Evolutionary conservation across 2,329 filamentous ascomycete genomes (phyloP).

Genomic region (Fusarium foetens): DNA sequence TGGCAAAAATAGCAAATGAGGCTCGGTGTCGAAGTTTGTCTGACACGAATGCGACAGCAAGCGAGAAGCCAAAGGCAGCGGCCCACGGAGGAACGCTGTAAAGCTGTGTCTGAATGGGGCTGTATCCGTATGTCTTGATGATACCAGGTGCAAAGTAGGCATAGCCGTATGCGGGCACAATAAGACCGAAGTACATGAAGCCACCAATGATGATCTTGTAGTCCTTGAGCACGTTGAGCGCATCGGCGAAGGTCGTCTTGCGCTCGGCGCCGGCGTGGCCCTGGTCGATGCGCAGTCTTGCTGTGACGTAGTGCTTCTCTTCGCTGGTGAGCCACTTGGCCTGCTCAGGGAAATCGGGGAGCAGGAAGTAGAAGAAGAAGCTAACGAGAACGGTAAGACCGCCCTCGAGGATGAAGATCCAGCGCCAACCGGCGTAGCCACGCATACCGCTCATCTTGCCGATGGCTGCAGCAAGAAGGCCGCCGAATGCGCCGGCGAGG

Average conservation of each 20-base stretch:
- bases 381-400: slow-evolving; percentile 69
- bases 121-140: slow-evolving; percentile 73
- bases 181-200: slow-evolving; percentile 83
- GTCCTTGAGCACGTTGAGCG: slow-evolving; percentile 74
- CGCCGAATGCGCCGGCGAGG: slow-evolving; percentile 85
- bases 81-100: slow-evolving; percentile 69
- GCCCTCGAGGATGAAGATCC: slow-evolving; percentile 86
- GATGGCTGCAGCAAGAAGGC: slow-evolving; percentile 85
- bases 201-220: slow-evolving; percentile 78
- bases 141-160: slow-evolving; percentile 82
- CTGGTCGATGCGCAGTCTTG: slow-evolving; percentile 74
- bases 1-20: slow-evolving; percentile 74
- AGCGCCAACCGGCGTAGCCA: slow-evolving; percentile 79
- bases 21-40: slow-evolving; percentile 80
- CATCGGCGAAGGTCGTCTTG: slow-evolving; percentile 67
- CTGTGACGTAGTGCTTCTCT: slow-evolving; percentile 73
- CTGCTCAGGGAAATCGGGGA: slow-evolving; percentile 80
- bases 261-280: slow-evolving; percentile 73
- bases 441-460: slow-evolving; percentile 82
- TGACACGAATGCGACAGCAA: slow-evolving; percentile 77
- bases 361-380: slow-evolving; percentile 72
- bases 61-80: slow-evolving; percentile 80
- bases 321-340: slow-evolving; percentile 77
- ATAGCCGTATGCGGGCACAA: slow-evolving; percentile 81
- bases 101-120: slow-evolving; percentile 66